phyloP scores from a whole-genome alignment of 768 basidiomycete genomes.

The Leccinum truebloodii region DNA sequence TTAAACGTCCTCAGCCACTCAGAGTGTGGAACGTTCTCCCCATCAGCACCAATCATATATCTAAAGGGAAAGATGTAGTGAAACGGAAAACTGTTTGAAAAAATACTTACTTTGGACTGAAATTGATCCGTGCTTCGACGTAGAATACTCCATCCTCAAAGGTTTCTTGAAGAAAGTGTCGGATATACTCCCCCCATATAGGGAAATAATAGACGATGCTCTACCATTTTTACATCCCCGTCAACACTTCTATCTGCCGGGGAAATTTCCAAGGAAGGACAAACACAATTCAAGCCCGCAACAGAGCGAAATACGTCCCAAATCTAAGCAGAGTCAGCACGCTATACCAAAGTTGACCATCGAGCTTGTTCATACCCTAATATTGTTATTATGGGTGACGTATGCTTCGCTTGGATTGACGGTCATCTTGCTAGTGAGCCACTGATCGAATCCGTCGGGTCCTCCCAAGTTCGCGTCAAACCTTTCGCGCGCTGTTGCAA shows the following conservation, averaged over 20 bases:
- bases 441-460: conserved; percentile 64
- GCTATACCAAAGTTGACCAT: background rate
- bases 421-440: conserved; percentile 58
- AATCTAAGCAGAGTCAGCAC: conserved; percentile 46
- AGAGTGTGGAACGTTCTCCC: conserved; percentile 58
- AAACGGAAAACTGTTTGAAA: background rate
- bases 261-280: conserved; percentile 14
- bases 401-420: conserved; percentile 76
- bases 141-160: conserved; percentile 75
- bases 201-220: conserved; percentile 51
- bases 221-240: conserved; percentile 21
- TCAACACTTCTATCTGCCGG: background rate
- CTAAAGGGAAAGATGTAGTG: conserved; percentile 33
- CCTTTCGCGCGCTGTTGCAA: conserved; percentile 51
- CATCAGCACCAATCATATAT: conserved; percentile 57
- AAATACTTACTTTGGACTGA: conserved; percentile 50
- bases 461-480: conserved; percentile 59
- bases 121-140: conserved; percentile 68
- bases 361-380: conserved; percentile 46
- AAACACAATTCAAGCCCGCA: conserved; percentile 49
- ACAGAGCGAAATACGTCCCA: conserved; percentile 72
- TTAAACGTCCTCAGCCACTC: conserved; percentile 60
- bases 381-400: conserved; percentile 66
- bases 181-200: conserved; percentile 59
- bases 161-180: conserved; percentile 59